Base-by-base conservation (phyloP, 2,329 filamentous ascomycete species). In the Penicillium sp. region DNA sequence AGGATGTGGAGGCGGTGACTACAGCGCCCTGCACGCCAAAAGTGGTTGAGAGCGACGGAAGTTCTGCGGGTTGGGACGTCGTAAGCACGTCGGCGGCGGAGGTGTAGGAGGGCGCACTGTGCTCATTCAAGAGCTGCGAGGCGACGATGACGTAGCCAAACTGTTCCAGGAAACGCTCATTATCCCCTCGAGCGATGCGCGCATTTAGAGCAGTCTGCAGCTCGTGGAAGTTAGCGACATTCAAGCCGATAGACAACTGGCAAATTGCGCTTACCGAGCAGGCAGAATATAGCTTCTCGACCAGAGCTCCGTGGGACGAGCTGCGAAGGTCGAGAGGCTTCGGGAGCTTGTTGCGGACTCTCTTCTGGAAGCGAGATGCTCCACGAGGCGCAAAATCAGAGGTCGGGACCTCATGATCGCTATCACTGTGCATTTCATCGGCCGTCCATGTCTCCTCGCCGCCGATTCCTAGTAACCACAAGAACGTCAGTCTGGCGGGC, bases 131-230 rank as follows among this genome's bases (percentile, higher is more conserved):
- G 11, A 96, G 78, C 66, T 95, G 90, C 24, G 90, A 96, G 43
- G 90, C 90, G 62, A 96, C 86, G 55, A 96, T 88, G 24, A 88
- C 86, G 70, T 96, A 96, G 54, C 90, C 86, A 63, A 96, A 96
- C 64, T 90, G 86, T 69, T 96, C 90, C 50, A 95, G 78, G 62
- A 96, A 95, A 56, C 84, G 84, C 57, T 85, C 79, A 64, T 90
- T 94, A 59, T 95, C 90, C 58, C 81, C 82, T 55, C 84, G 79
- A 47, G 87, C 84, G 53, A 95, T 78, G 52, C 54, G 65, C 35
- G 61, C 60, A 54, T 66, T 69, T 52, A 70, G 46, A 9, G 61
- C 61, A 9, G 62, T 62, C 67, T 70, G 52, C 6, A 8, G 29
- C 11, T 11, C 29, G 29, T 8, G 11, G 3, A 11, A 11, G 29